Evolutionary conservation across 2,329 filamentous ascomycete genomes (phyloP).

Genomic region (Westerdykella aurantiaca): DNA sequence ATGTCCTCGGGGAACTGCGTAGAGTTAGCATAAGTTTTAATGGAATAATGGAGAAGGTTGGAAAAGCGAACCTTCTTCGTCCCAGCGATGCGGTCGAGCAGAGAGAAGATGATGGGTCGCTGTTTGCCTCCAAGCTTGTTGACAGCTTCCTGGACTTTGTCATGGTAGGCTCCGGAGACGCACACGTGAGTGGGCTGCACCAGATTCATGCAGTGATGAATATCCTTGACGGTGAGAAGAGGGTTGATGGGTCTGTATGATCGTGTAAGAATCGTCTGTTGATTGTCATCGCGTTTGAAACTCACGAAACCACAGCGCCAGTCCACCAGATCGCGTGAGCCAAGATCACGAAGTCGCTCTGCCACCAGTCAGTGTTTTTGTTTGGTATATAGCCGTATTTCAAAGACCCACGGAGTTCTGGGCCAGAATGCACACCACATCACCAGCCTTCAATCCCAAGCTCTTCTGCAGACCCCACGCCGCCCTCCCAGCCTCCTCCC

Average conservation of each 20-base stretch:
- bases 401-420: slow-evolving; percentile 7
- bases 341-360: slow-evolving; percentile 9
- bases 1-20: slow-evolving; percentile 9
- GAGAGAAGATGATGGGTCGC: slow-evolving; percentile 1
- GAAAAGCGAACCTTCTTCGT: slow-evolving; percentile 3
- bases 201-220: slow-evolving; percentile 9
- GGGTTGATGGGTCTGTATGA: slow-evolving; percentile 9
- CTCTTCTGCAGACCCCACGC: slow-evolving; percentile 7
- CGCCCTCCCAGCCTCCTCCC: slow-evolving; percentile 5
- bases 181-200: slow-evolving; percentile 8
- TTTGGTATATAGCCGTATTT: neutral
- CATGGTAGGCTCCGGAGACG: slow-evolving; percentile 8
- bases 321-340: slow-evolving; percentile 11
- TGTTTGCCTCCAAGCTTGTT: neutral
- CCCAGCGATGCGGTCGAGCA: slow-evolving; percentile 6
- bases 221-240: slow-evolving; percentile 9
- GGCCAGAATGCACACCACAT: slow-evolving; percentile 9
- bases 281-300: neutral
- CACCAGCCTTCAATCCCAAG: slow-evolving; percentile 2
- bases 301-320: slow-evolving; percentile 9
- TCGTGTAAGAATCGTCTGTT: neutral
- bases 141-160: slow-evolving; percentile 7
- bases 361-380: neutral
- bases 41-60: neutral
- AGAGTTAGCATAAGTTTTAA: neutral